Percentiles rank a stretch among this genome's conserved stretches.
phyloP scores from a whole-genome alignment of 805 yeast species.

The Barnettozyma sp. region DNA sequence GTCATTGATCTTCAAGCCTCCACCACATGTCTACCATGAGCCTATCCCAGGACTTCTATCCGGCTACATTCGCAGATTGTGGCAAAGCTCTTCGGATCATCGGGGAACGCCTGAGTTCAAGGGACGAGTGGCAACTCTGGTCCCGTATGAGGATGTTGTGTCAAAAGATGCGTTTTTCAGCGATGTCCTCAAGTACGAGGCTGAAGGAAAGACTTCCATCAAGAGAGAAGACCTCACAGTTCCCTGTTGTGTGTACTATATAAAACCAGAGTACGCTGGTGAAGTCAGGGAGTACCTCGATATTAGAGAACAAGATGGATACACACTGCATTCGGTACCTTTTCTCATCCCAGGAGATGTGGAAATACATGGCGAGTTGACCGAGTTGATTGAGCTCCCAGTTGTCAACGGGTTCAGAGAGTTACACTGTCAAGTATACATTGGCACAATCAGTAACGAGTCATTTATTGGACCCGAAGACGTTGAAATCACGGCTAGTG shows the following conservation, averaged over 20 bases:
- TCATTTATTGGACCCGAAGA: conserved; percentile 83
- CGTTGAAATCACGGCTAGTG: conserved; percentile 49
- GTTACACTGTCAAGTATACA: conserved; percentile 62
- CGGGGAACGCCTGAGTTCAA: conserved; percentile 83
- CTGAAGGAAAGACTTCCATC: conserved; percentile 16
- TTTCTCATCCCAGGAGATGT: conserved; percentile 1
- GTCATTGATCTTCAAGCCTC: conserved; percentile 83
- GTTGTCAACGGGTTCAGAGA: conserved; percentile 28
- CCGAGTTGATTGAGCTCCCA: conserved; percentile 21
- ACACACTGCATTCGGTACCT: conserved; percentile 43
- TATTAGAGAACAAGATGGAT: conserved; percentile 84
- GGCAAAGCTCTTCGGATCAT: conserved; percentile 90
- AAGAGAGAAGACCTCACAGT: conserved; percentile 42
- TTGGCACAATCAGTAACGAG: conserved; percentile 73
- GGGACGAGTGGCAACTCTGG: conserved; percentile 82
- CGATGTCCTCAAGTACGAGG: conserved; percentile 31
- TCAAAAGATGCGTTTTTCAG: conserved; percentile 33
- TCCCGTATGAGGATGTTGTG: conserved; percentile 51
- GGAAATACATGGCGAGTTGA: background rate
- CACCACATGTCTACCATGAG: conserved; percentile 56
- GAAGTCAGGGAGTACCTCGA: conserved; percentile 67
- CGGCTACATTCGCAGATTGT: conserved; percentile 77
- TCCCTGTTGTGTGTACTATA: conserved; percentile 81
- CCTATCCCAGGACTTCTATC: conserved; percentile 61
- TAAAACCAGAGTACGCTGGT: conserved; percentile 54